These are phyloP conservation scores for Pyrus hybrid DNA, from an alignment of 331 rosid species.

Conservation along the genomic window DNA sequence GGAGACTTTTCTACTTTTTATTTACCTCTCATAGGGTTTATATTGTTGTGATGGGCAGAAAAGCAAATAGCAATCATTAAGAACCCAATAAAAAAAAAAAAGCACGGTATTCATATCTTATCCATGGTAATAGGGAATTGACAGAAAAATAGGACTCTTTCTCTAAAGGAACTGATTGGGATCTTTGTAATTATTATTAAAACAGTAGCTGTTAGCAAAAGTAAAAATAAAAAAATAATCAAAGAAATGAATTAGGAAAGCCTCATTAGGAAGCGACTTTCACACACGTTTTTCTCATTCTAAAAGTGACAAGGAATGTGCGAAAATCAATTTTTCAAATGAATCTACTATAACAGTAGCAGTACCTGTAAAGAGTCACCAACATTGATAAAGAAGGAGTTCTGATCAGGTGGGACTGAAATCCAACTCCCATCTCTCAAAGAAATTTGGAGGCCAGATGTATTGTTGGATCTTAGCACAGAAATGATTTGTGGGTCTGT, in stretches of 20 bases:
- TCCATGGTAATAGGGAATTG: conserved; percentile 28
- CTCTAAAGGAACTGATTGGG: background rate
- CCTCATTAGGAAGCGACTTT: too few relatives aligned
- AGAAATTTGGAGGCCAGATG: conserved; percentile 79
- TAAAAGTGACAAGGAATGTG: background rate
- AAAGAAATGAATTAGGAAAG: background rate
- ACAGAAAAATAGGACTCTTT: background rate
- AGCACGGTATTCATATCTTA: conserved; percentile 8
- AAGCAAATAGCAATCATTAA: background rate
- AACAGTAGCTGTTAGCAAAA: background rate
- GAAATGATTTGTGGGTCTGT: conserved; percentile 99
- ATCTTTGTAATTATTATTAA: background rate
- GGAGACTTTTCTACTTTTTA: background rate
- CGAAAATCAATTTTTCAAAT: background rate
- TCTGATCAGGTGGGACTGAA: conserved; percentile 83
- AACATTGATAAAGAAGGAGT: conserved; percentile 83
- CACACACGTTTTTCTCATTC: too few relatives aligned
- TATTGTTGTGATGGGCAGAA: background rate
- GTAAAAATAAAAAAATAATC: background rate
- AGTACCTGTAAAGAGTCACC: conserved; percentile 94
- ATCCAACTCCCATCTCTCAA: conserved; percentile 75
- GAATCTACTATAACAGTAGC: background rate
- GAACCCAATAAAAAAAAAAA: background rate
- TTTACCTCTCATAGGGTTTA: background rate
- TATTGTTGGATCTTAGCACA: conserved; percentile 73